These are phyloP conservation scores for Mortierella sp. DNA, from an alignment of 371 early-diverging fungal genomes.

Conservation along the genomic window DNA sequence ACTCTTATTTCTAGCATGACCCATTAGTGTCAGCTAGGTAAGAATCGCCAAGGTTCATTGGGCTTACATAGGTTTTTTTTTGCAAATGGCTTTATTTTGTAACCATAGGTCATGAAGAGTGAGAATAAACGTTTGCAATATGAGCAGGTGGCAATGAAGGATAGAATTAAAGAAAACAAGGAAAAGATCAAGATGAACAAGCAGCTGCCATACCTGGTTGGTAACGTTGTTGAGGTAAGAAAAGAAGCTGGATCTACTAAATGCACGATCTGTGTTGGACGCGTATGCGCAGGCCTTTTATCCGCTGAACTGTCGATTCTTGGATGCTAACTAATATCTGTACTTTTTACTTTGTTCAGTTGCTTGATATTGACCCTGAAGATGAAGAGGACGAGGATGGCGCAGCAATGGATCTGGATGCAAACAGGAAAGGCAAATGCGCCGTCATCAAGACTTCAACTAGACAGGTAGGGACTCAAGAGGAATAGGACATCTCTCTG, in stretches of 20 bases:
- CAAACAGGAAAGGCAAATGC: conserved; percentile 95
- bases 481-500: neutral
- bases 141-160: conserved; percentile 92
- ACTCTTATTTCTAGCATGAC: neutral
- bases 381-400: conserved; percentile 92
- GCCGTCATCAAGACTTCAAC: conserved; percentile 99
- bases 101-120: conserved; percentile 86
- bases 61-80: neutral
- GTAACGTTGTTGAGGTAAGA: conserved; percentile 97
- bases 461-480: conserved; percentile 78
- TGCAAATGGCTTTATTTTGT: too few species aligned
- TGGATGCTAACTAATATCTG: neutral
- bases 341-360: conserved; percentile 57
- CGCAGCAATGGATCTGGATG: conserved; percentile 94
- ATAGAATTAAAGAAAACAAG: conserved; percentile 98
- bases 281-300: neutral
- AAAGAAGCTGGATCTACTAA: neutral
- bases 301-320: neutral
- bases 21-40: neutral
- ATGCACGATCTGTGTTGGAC: neutral
- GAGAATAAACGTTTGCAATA: conserved; percentile 90
- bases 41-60: neutral
- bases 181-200: conserved; percentile 99
- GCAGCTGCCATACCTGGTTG: conserved; percentile 99
- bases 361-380: conserved; percentile 94